Conservation (phyloP, 2,329 filamentous ascomycete genomes). For the Trichoderma atrobrunneum region DNA sequence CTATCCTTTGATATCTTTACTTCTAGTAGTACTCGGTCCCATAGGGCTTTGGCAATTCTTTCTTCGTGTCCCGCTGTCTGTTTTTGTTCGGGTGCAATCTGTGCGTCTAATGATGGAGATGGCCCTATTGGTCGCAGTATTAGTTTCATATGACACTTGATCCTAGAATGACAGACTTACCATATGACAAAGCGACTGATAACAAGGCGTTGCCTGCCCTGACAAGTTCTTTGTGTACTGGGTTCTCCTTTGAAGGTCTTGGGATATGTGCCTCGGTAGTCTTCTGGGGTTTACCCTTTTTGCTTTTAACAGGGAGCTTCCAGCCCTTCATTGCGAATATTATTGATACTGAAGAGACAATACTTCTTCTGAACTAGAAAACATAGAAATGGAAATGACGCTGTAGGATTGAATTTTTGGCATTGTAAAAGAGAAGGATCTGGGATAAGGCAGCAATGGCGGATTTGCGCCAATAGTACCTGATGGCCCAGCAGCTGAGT, state of each 20-base stretch:
- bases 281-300: no score
- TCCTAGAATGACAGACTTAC: neutral
- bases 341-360: neutral
- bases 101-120: neutral
- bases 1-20: neutral
- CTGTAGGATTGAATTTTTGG: no score
- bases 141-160: fast-evolving
- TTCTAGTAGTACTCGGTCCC: neutral
- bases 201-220: neutral
- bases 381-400: neutral
- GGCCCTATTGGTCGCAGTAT: neutral
- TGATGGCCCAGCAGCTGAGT: neutral
- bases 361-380: neutral
- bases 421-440: neutral
- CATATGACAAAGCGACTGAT: neutral
- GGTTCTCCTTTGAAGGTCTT: neutral
- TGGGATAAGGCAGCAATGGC: neutral
- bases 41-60: neutral
- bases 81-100: neutral
- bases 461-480: neutral
- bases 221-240: neutral
- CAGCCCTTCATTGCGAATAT: neutral
- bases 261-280: neutral
- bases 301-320: no score
- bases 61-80: neutral